Percentiles rank a stretch among this genome's conserved stretches.
Conservation (phyloP, 2,329 filamentous ascomycete genomes). For the Drechslerella dactyloides region DNA sequence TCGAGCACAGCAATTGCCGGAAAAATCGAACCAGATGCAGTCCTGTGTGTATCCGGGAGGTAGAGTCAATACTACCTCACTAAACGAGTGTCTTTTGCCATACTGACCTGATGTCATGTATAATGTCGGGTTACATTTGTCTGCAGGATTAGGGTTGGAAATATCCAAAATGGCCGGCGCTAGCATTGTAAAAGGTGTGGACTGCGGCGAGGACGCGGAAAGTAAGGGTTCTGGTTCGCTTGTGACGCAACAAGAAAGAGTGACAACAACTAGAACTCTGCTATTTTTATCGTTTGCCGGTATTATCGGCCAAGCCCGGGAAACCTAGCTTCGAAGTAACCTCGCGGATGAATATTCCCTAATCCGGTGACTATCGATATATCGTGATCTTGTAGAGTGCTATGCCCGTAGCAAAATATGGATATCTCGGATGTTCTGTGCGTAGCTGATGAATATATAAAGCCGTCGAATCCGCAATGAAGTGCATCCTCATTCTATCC, state of each 20-base stretch:
- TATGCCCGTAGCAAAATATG: slow-evolving; percentile 3
- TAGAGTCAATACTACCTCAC: slow-evolving; percentile 25
- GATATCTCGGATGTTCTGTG: background rate
- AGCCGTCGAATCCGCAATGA: slow-evolving; percentile 10
- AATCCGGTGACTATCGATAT: slow-evolving; percentile 31
- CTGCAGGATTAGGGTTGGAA: slow-evolving; percentile 15
- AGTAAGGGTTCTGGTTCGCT: slow-evolving; percentile 9
- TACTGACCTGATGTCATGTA: slow-evolving; percentile 30
- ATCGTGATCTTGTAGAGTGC: slow-evolving; percentile 22
- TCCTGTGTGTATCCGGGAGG: background rate
- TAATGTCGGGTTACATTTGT: slow-evolving; percentile 48
- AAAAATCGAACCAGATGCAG: background rate
- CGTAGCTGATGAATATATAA: slow-evolving; percentile 36
- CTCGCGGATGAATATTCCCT: slow-evolving; percentile 34
- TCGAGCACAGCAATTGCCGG: background rate
- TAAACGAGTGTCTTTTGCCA: slow-evolving; percentile 10
- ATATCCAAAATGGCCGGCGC: slow-evolving; percentile 10
- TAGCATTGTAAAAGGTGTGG: slow-evolving; percentile 10
- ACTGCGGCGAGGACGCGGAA: slow-evolving; percentile 9
- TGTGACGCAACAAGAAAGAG: slow-evolving; percentile 39
- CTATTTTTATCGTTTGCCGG: slow-evolving; percentile 38
- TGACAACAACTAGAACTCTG: slow-evolving; percentile 17
- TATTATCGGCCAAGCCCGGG: slow-evolving; percentile 6
- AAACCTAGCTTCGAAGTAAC: slow-evolving; percentile 35
- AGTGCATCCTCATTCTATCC: slow-evolving; percentile 5